Evolutionary conservation across 768 basidiomycete species (phyloP).

Genomic region (Mycena latifolia): DNA sequence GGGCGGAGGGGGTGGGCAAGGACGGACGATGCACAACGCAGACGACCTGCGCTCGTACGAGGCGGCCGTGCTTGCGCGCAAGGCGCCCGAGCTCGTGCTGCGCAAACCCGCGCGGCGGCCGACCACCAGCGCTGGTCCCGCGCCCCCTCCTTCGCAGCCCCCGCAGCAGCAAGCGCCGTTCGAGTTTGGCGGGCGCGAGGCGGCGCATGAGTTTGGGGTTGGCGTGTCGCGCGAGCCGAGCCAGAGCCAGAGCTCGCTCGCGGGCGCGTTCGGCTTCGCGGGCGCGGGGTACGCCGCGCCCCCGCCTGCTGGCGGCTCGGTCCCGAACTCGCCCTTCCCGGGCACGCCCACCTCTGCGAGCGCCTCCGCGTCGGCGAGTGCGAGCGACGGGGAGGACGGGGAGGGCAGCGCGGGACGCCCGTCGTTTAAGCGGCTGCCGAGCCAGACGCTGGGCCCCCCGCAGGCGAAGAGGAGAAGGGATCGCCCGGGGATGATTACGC

Average conservation of each 20-base stretch:
- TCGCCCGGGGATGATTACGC: neutral
- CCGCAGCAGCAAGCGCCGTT: slow-evolving; percentile 16
- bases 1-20: too few species aligned
- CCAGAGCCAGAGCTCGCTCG: slow-evolving; percentile 25
- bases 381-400: slow-evolving; percentile 42
- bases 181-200: slow-evolving; percentile 20
- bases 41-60: slow-evolving; percentile 82
- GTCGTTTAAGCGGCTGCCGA: slow-evolving; percentile 79
- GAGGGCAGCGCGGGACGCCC: slow-evolving; percentile 56
- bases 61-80: slow-evolving; percentile 79
- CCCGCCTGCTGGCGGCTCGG: slow-evolving; percentile 31
- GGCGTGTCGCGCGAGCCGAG: neutral
- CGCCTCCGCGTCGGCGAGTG: slow-evolving; percentile 1
- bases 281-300: slow-evolving; percentile 34
- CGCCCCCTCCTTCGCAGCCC: slow-evolving; percentile 2
- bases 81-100: slow-evolving; percentile 55
- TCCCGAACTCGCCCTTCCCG: slow-evolving; percentile 33
- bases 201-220: too few species aligned
- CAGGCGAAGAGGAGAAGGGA: slow-evolving; percentile 60
- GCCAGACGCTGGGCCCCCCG: slow-evolving; percentile 76
- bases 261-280: slow-evolving; percentile 30
- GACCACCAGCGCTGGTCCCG: slow-evolving; percentile 48
- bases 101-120: slow-evolving; percentile 69
- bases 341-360: slow-evolving; percentile 6
- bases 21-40: slow-evolving; percentile 55